Evolutionary conservation across 108 stramenopile genomes (phyloP).

Genomic region (Cylindrotheca closterium): DNA sequence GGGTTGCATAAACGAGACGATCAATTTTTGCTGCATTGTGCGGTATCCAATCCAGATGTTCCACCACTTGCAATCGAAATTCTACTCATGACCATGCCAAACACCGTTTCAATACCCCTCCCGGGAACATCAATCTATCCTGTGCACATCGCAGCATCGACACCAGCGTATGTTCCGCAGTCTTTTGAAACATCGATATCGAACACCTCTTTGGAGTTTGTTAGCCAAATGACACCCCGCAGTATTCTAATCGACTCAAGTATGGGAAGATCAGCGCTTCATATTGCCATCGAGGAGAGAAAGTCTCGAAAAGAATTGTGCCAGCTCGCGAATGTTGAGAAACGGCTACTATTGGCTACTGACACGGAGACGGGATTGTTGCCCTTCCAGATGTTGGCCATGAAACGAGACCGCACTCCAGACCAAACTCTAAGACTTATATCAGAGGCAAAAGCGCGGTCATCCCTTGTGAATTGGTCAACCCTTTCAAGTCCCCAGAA

Average conservation of each 20-base stretch:
- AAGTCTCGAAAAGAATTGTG: slow-evolving; percentile 30
- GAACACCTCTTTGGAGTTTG: slow-evolving; percentile 24
- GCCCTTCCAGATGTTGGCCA: slow-evolving; percentile 26
- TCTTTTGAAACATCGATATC: slow-evolving; percentile 26
- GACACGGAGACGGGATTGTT: slow-evolving; percentile 22
- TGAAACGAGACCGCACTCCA: neutral
- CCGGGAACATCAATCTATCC: slow-evolving; percentile 27
- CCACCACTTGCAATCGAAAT: slow-evolving; percentile 32
- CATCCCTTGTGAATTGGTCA: neutral
- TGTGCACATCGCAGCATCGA: slow-evolving; percentile 31
- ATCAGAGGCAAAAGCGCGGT: neutral
- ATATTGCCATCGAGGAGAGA: slow-evolving; percentile 22
- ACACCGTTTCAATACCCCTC: slow-evolving; percentile 18
- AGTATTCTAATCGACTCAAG: slow-evolving; percentile 7
- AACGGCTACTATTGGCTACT: slow-evolving; percentile 6
- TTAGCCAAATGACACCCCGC: slow-evolving; percentile 39
- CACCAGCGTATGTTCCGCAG: slow-evolving; percentile 23
- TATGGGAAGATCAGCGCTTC: slow-evolving; percentile 32
- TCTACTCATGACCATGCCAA: slow-evolving; percentile 16
- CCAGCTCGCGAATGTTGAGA: slow-evolving; percentile 14
- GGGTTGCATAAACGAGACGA: slow-evolving; percentile 17
- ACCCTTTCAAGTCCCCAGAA: neutral
- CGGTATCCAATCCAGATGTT: slow-evolving; percentile 31
- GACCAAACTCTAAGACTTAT: neutral
- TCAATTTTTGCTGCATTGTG: slow-evolving; percentile 25